A percentile compares a stretch with the other conserved stretches of the same genome.
phyloP scores from a whole-genome alignment of 768 basidiomycete genomes.

The Lentinula boryana region DNA sequence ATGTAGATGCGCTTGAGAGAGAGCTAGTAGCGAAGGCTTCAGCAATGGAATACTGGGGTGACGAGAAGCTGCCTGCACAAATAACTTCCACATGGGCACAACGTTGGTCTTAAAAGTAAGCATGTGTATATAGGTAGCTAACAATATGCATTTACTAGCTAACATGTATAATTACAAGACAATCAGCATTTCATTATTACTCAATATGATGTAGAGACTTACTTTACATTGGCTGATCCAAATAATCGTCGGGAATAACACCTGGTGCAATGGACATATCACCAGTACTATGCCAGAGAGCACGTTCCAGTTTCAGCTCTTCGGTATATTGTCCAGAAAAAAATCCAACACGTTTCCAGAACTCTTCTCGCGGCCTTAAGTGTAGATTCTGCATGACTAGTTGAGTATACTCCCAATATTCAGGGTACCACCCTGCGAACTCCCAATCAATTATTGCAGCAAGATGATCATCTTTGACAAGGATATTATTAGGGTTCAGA shows the following conservation, averaged over 20 bases:
- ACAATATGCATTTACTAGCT: too few species aligned
- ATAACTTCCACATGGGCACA: too few species aligned
- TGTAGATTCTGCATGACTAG: constrained; percentile 1
- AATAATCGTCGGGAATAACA: too few species aligned
- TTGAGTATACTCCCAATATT: constrained; percentile 13
- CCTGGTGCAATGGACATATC: not conserved
- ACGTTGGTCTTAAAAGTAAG: too few species aligned
- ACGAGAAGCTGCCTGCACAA: too few species aligned
- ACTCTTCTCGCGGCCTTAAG: not conserved
- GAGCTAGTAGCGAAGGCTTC: not conserved
- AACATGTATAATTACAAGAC: too few species aligned
- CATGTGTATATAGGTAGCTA: too few species aligned
- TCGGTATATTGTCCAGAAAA: not conserved
- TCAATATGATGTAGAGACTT: too few species aligned
- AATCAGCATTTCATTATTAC: too few species aligned
- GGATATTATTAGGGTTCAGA: constrained; percentile 16
- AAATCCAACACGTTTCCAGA: not conserved
- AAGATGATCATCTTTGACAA: constrained; percentile 17
- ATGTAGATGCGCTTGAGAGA: not conserved
- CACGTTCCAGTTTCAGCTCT: not conserved
- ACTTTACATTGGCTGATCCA: too few species aligned
- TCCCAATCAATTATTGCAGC: constrained; percentile 24
- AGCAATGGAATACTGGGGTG: not conserved
- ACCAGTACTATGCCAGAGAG: not conserved
- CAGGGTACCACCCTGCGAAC: constrained; percentile 19